Evolutionary conservation across 139 green algal species (phyloP), one percentile per base, ranked within the genome.

Genomic region (Volvox africanus): DNA sequence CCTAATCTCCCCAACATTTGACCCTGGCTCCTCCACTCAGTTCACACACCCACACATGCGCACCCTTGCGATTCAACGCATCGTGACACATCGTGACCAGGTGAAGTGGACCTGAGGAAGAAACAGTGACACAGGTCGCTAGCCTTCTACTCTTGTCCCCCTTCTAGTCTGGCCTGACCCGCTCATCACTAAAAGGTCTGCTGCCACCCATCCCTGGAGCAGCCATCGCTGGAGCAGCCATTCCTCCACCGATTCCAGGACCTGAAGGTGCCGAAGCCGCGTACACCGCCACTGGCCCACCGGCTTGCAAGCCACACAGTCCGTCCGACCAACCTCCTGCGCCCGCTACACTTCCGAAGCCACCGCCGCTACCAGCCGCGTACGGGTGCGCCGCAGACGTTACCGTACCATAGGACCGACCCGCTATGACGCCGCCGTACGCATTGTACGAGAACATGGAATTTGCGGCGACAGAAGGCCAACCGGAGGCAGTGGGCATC

Each of bases 381-480:
- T n/a, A 61, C 3, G 32, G 32, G 30, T 81, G 32, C 32, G 44
- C 5, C 44, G 75, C 75, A 55, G 78, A 22, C 78, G 78, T 17
- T 44, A 12, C 78, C 3, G 78, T 35, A 20, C 36, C 36, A 26
- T 84, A 84, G 12, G 20, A 16, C 44, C 44, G 44, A 55, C 44
- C 44, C 44, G 44, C 9, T 13, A 67, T 13, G 11, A 6, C 32
- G 36, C 30, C 32, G 37, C 78, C 78, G 78, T 84, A 84, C 78
- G 65, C 65, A 44, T 44, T 26, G 78, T 84, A 84, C 78, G 78
- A 84, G 13, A 68, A 33, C 75, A 81, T 24, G 14, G 78, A 32
- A 33, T 68, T 33, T 12, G 36, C 22, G 21, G 78, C 36, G 5
- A 11, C 37, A 22, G 44, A 55, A 55, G 78, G 1, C 78, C 78